Evolutionary conservation across 2,329 filamentous ascomycete genomes (phyloP), one percentile per base, ranked within the genome.

Genomic region (Venturia pyrina): DNA sequence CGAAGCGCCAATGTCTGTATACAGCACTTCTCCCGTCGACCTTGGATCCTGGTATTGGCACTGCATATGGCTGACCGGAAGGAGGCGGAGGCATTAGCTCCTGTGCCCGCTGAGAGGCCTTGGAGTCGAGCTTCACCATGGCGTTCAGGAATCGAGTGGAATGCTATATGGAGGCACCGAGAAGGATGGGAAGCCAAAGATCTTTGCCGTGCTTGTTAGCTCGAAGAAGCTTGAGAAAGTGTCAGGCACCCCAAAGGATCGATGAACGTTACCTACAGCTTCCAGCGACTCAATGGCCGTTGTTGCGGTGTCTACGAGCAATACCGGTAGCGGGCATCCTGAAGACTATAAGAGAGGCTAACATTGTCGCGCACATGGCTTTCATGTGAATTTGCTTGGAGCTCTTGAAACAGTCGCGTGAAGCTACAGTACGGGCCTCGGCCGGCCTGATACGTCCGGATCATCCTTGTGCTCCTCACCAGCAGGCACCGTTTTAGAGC

Each of bases 1-100:
- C 82, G 73, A 88, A 88, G 69, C 85, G 85, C 86, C 88, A 96
- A 77, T 96, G 89, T 68, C 95, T 86, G 78, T 98, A 98, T 69
- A 96, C 78, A 59, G 86, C 79, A 63, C 84, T 89, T 70, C 92
- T 87, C 67, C 87, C 89, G 62, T 90, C 86, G 68, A 82, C 80
- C 76, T 90, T 85, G 61, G 88, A 88, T 68, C 89, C 89, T 0
- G 91, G 88, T 21, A 99, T 72, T 15, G 91, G 80, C 17, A 96
- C 81, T 57, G 89, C 89, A 74, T 95, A 95, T 1, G 92, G 90
- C 60, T 85, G 80, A 69, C 91, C 91, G 10, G 87, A 83, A 2
- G 90, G 87, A 60, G 91, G 90, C 19, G 85, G 82, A 66, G 79
- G 74, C 64, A 81, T 78, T 66, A 91, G 78, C 74, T 87, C 84